Conservation (phyloP, 495 filamentous ascomycete genomes). For the Neurospora sp. region DNA sequence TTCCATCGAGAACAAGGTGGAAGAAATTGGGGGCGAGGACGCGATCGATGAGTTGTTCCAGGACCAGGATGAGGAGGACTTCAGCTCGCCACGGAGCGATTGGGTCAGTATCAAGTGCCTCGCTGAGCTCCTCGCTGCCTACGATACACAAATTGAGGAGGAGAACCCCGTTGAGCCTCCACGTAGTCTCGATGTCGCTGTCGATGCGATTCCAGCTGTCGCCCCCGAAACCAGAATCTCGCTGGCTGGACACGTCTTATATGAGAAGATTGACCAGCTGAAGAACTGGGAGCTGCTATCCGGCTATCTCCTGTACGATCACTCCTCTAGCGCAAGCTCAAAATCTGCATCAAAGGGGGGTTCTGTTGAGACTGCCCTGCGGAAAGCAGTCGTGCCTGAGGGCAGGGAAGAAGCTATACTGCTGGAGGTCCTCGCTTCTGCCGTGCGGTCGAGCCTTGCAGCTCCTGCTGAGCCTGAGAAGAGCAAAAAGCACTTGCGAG, state of each 20-base stretch:
- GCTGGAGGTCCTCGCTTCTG: conserved; percentile 72
- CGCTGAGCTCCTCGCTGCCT: conserved; percentile 68
- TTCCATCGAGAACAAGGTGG: conserved; percentile 64
- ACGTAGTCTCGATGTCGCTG: conserved; percentile 32
- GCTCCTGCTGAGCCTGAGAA: conserved; percentile 53
- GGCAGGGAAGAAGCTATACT: conserved; percentile 76
- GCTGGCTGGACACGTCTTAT: conserved; percentile 75
- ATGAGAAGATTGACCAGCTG: conserved; percentile 67
- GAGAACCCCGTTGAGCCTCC: conserved; percentile 30
- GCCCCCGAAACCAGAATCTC: conserved; percentile 69
- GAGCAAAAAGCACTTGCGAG: conserved; percentile 47
- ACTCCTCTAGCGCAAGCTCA: conserved; percentile 49
- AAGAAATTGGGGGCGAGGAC: conserved; percentile 64
- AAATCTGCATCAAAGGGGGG: conserved; percentile 28
- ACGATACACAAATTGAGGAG: conserved; percentile 49
- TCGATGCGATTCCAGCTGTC: conserved; percentile 42
- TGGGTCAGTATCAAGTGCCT: conserved; percentile 92
- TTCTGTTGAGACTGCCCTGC: conserved; percentile 45
- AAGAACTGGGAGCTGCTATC: conserved; percentile 80
- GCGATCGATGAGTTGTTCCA: conserved; percentile 54
- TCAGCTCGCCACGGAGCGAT: conserved; percentile 57
- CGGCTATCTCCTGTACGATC: conserved; percentile 85
- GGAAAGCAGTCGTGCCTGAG: conserved; percentile 56
- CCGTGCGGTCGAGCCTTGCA: conserved; percentile 57
- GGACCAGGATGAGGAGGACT: conserved; percentile 65